phyloP scores from a whole-genome alignment of 768 basidiomycete species.

The Ramaria sp. region DNA sequence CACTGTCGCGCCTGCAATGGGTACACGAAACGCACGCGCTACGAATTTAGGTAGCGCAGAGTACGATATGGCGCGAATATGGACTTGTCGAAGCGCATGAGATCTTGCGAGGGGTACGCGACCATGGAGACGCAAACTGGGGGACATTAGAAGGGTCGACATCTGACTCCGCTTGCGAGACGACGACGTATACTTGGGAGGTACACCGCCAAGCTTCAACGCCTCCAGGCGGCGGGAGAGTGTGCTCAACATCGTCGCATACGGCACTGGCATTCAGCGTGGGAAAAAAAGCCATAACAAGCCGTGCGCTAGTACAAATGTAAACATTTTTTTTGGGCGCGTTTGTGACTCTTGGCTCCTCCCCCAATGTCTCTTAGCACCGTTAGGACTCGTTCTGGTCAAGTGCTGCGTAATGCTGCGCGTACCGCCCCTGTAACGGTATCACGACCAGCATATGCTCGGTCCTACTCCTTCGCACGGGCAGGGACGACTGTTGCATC shows the following conservation, averaged over 20 bases:
- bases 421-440: constrained; percentile 32
- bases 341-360: not conserved
- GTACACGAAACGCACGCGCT: constrained; percentile 77
- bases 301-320: not conserved
- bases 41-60: constrained; percentile 83
- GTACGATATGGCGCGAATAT: constrained; percentile 73
- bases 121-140: not conserved
- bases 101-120: not conserved
- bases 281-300: not conserved
- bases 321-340: constrained; percentile 2
- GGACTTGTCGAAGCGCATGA: constrained; percentile 45
- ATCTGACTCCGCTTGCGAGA: constrained; percentile 5
- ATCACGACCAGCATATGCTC: constrained; percentile 33
- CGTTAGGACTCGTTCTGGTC: constrained; percentile 49
- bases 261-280: not conserved
- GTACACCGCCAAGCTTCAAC: not conserved
- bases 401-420: constrained; percentile 50
- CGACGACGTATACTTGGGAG: not conserved
- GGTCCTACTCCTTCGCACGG: constrained; percentile 60
- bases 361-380: constrained; percentile 1
- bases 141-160: constrained; percentile 6
- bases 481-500: constrained; percentile 19
- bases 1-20: constrained; percentile 78
- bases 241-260: not conserved
- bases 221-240: constrained; percentile 2